Evolutionary conservation across 176 grass and related monocot genomes (phyloP), one percentile per base, ranked within the genome.

Genomic region (Puccinellia tenuiflora): DNA sequence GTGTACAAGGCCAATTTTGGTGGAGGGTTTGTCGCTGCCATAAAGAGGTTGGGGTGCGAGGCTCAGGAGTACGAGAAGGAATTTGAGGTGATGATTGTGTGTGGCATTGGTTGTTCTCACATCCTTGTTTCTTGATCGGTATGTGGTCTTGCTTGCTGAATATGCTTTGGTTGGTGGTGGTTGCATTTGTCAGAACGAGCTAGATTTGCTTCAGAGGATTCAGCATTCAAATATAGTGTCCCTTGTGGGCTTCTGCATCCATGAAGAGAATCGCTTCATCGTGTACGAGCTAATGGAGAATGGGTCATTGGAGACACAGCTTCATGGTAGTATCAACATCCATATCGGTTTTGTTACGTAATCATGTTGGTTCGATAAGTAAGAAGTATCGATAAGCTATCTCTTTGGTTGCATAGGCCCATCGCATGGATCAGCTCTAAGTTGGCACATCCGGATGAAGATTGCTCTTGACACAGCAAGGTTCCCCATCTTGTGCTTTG

Each of bases 391-490:
- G 17, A 22, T 85, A 4, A 48, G 2, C 34, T 80, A 50, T 83
- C 53, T 31, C 12, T 17, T 1, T 75, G 67, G 31, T 48, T 81
- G 38, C 84, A 59, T 86, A 99, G 96, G 96, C 14, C 78, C 93
- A 83, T 92, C 91, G 77, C 89, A 92, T 89, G 96, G 93, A 25
- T 94, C 96, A 70, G 84, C 90, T 86, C 83, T 98, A 75, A 91
- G 80, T 34, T 99, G 97, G 97, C 78, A 96, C 54, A 84, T 96
- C 69, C 87, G 97, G 60, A 96, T 99, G 91, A 99, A 99, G 92
- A 96, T 99, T 54, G 97, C 97, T 33, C 91, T 99, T 33, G 93
- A 96, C 85, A 96, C 85, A 30, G 97, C 97, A 82, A 99, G 97
- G 97, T 99, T 71, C 39, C 13, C 78, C 63, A 67, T 92, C 80